Evolutionary conservation across 2,329 filamentous ascomycete species (phyloP), one percentile per base, ranked within the genome.

Genomic region (Lasiodiplodia citricola): DNA sequence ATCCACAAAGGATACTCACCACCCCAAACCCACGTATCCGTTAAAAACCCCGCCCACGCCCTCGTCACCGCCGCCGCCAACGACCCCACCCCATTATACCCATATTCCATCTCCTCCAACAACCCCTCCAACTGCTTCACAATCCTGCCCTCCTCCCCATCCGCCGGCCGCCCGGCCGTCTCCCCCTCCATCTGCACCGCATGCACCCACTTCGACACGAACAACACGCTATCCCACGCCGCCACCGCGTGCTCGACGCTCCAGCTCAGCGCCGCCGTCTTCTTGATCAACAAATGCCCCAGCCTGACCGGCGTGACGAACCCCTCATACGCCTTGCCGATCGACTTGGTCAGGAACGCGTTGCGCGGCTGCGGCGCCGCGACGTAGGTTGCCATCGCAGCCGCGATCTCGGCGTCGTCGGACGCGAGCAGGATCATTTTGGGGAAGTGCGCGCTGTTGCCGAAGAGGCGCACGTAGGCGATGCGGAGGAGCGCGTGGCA

Each of bases 161-260:
- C 68, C 56, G 71, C 70, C 52, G 70, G 4, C 25, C 25, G 25
- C 25, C 25, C n/a, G n/a, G 69, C 18, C 68, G 28, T 25, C 69
- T 68, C 4, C 64, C 23, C n/a, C 69, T 75, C 71, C 11, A 71
- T 72, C 57, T 79, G 76, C 11, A 79, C 65, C 0, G 72, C 74
- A 50, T 78, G 75, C 3, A 78, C 72, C 76, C 76, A 79, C 71
- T 79, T 79, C 13, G 76, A 75, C 13, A 76, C 72, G 65, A 78
- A 74, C 8, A 79, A 50, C 3, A 75, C 58, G 41, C 41, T 35
- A 25, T 78, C 77, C 77, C 77, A 80, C 28, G 71, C 76, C 7
- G 76, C 74, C 52, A 77, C 70, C n/a, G 77, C 76, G 68, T 79
- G 76, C 67, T 78, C 78, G 50, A 79, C 60, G 38, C 75, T 76